Percentiles rank a stretch among this genome's conserved stretches.
phyloP scores from a whole-genome alignment of 345 rosid species.

The Gossypium ekmanianum region DNA sequence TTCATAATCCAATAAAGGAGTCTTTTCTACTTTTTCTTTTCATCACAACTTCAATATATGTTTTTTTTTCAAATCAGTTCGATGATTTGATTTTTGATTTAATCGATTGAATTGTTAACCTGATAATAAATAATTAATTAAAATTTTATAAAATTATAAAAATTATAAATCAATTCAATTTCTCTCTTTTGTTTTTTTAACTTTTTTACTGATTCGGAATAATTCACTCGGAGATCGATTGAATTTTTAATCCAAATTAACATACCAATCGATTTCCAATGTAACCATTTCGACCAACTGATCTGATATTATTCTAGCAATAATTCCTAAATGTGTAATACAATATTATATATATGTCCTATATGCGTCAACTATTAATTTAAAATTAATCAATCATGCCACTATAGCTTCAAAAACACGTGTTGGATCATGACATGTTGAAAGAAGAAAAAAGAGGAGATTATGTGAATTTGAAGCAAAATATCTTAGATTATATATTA shows the following conservation, averaged over 20 bases:
- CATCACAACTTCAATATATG: neutral
- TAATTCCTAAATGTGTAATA: neutral
- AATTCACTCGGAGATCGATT: too few species aligned
- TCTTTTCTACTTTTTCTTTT: constrained; percentile 32
- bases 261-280: too few species aligned
- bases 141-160: too few species aligned
- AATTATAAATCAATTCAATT: too few species aligned
- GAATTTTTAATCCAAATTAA: fast-evolving
- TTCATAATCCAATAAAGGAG: constrained; percentile 8
- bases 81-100: too few species aligned
- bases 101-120: too few species aligned
- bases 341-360: neutral
- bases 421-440: constrained; percentile 41
- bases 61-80: neutral
- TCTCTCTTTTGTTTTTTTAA: fast-evolving
- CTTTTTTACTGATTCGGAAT: too few species aligned
- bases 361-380: constrained; percentile 12
- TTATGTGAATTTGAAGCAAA: constrained; percentile 90
- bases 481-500: constrained; percentile 20
- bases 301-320: too few species aligned
- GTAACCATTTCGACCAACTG: too few species aligned
- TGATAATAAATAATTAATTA: too few species aligned
- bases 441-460: constrained; percentile 23
- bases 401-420: constrained; percentile 58
- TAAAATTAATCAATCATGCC: constrained; percentile 3